A percentile compares a stretch with the other conserved stretches of the same genome.
These are phyloP conservation scores for Isatis lusitanica DNA, from an alignment of 441 rosid genomes.

Conservation along the genomic window DNA sequence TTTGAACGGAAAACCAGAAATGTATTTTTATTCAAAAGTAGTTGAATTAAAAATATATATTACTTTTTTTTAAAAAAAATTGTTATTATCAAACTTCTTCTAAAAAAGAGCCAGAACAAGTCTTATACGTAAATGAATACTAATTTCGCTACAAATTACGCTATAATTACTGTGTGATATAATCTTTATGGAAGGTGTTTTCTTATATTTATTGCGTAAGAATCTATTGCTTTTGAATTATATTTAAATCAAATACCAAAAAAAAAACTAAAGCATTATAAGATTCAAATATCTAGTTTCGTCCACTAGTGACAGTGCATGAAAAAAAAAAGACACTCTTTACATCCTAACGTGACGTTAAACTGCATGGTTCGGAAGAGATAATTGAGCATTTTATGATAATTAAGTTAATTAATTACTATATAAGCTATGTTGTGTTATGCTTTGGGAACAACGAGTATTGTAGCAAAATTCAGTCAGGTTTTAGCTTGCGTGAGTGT, in stretches of 20 bases:
- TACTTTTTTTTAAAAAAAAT: background rate
- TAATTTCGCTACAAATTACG: background rate
- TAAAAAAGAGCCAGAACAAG: background rate
- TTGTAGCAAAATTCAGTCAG: slow-evolving; percentile 19
- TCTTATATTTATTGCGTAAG: background rate
- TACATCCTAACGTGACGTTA: slow-evolving; percentile 20
- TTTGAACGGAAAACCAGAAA: background rate
- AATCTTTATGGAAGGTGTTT: no score
- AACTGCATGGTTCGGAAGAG: slow-evolving; percentile 30
- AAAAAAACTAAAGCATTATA: slow-evolving; percentile 2
- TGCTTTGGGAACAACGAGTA: slow-evolving; percentile 23
- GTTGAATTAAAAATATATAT: background rate
- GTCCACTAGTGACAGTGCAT: slow-evolving; percentile 22
- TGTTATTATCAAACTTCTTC: slow-evolving; percentile 3
- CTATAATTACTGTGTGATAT: background rate
- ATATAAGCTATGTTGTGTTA: slow-evolving; percentile 21
- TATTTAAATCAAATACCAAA: background rate
- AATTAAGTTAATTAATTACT: slow-evolving; percentile 24
- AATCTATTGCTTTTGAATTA: background rate
- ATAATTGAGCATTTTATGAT: slow-evolving; percentile 10
- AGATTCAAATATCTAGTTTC: slow-evolving; percentile 6
- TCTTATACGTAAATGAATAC: background rate
- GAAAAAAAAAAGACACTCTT: background rate
- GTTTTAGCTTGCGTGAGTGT: slow-evolving; percentile 27
- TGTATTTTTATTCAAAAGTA: background rate